These are phyloP conservation scores for Fistulifera solaris DNA, from an alignment of 108 stramenopile species.

Conservation along the genomic window DNA sequence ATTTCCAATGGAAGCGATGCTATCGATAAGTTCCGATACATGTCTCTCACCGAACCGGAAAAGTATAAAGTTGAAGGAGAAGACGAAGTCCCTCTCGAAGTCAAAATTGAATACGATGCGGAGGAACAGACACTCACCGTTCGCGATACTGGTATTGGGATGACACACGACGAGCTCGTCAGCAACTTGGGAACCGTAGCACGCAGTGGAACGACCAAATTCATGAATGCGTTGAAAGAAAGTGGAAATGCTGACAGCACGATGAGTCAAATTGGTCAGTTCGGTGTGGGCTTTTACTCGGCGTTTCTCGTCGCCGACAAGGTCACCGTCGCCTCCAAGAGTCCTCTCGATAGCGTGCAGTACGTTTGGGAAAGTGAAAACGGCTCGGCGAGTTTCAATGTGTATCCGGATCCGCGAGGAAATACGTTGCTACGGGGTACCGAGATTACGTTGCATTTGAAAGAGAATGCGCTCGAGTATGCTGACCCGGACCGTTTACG, in stretches of 20 bases:
- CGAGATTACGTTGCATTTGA: slow-evolving; percentile 97
- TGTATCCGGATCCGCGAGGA: slow-evolving; percentile 92
- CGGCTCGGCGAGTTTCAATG: slow-evolving; percentile 83
- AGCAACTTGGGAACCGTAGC: slow-evolving; percentile 99
- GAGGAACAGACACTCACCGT: slow-evolving; percentile 91
- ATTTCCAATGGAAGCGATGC: slow-evolving; percentile 99
- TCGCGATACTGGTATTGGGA: slow-evolving; percentile 95
- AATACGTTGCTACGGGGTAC: slow-evolving; percentile 97
- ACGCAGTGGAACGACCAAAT: slow-evolving; percentile 98
- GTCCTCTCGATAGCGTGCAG: slow-evolving; percentile 79
- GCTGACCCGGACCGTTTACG: slow-evolving; percentile 65
- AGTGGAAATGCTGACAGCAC: slow-evolving; percentile 44
- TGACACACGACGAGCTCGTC: slow-evolving; percentile 93
- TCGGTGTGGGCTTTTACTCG: slow-evolving; percentile 99
- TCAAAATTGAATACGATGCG: slow-evolving; percentile 86
- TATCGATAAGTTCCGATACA: slow-evolving; percentile 97
- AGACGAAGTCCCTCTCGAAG: slow-evolving; percentile 71
- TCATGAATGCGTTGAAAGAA: slow-evolving; percentile 89
- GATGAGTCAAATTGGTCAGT: slow-evolving; percentile 94
- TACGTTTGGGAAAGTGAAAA: slow-evolving; percentile 94
- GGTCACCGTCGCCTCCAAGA: slow-evolving; percentile 92
- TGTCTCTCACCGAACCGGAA: slow-evolving; percentile 79
- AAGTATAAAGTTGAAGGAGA: slow-evolving; percentile 30
- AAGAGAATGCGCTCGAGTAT: slow-evolving; percentile 90
- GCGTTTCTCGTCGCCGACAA: slow-evolving; percentile 90